These are phyloP conservation scores for Phytophthora megakarya DNA, from an alignment of 352 stramenopile genomes.

Conservation along the genomic window DNA sequence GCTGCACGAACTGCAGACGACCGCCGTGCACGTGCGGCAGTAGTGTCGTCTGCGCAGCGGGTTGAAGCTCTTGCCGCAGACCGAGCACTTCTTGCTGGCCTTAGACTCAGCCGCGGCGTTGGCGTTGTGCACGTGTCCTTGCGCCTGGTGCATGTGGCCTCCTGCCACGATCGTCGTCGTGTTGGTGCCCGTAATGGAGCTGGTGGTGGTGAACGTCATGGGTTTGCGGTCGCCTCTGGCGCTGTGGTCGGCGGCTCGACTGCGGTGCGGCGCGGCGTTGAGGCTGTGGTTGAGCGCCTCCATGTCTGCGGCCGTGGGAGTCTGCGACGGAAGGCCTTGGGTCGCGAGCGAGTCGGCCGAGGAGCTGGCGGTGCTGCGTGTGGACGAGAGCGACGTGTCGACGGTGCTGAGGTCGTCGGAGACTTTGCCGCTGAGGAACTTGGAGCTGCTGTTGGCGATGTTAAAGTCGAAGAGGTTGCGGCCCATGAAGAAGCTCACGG, in stretches of 20 bases:
- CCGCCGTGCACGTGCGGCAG: slow-evolving; percentile 70
- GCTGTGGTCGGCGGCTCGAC: slow-evolving; percentile 28
- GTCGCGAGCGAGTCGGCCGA: slow-evolving; percentile 27
- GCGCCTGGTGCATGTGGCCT: slow-evolving; percentile 18
- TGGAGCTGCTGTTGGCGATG: slow-evolving; percentile 43
- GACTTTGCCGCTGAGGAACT: slow-evolving; percentile 38
- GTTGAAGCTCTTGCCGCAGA: slow-evolving; percentile 87
- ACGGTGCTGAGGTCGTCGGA: not conserved
- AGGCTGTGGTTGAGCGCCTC: slow-evolving; percentile 33
- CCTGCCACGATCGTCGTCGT: slow-evolving; percentile 37
- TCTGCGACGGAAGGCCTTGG: not conserved
- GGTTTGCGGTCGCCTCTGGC: slow-evolving; percentile 32
- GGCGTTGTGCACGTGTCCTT: slow-evolving; percentile 16
- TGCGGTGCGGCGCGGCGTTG: slow-evolving; percentile 14
- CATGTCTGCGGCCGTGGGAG: slow-evolving; percentile 22
- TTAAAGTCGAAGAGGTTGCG: slow-evolving; percentile 49
- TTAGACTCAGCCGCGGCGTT: slow-evolving; percentile 23
- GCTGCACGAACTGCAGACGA: slow-evolving; percentile 83
- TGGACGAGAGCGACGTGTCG: slow-evolving; percentile 34
- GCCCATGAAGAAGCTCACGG: slow-evolving; percentile 30
- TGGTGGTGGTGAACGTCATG: slow-evolving; percentile 45
- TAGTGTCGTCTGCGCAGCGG: slow-evolving; percentile 76
- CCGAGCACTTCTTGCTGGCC: slow-evolving; percentile 67
- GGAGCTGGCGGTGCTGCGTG: slow-evolving; percentile 38
- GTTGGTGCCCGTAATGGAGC: slow-evolving; percentile 35